Base-by-base conservation (phyloP, 768 basidiomycete species). In the Leucosporidium creatinivorum region DNA sequence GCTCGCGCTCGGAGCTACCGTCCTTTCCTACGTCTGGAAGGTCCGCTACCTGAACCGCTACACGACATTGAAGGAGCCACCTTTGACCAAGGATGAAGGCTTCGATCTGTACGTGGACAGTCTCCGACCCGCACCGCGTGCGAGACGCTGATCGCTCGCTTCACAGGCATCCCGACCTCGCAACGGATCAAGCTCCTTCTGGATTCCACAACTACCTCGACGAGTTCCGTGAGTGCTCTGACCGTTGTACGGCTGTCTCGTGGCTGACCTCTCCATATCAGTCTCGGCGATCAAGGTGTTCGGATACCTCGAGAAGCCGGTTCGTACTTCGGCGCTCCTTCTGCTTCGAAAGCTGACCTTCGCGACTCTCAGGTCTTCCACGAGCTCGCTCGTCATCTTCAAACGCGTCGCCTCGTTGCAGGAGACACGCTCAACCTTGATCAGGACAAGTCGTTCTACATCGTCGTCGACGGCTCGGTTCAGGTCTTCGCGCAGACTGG, bases 261-360 rank as follows among this genome's bases (percentile, higher is more conserved):
- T 33, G 33, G 44, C 51, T 28, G 15, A 30, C 19, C 7, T 44
- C 30, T n/a, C 26, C 17, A 57, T 18, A 50, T 13, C 56, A 75
- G 75, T 76, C 36, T 88, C 93, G 73, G 96, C 96, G 17, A 90
- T 99, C 65, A 85, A 93, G 57, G 90, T 99, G 15, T 99, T 99
- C 74, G 96, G 96, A 25, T 98, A 98, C 77, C 83, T 93, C 69
- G 96, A 99, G 80, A 97, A 96, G 79, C 93, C 93, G 0, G 96
- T 93, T 71, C 68, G 87, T 74, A 8, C 2, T 44, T 58, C 28
- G 28, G 48, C 59, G 13, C 30, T 15, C 47, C n/a, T n/a, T n/a
- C 28, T n/a, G n/a, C 31, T 49, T n/a, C 4, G 0, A 10, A 3
- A 8, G 17, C 31, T 19, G 21, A 48, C 25, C 39, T 13, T 52